phyloP scores from a whole-genome alignment of 179 eudicot species.

The Beta macrorhiza region DNA sequence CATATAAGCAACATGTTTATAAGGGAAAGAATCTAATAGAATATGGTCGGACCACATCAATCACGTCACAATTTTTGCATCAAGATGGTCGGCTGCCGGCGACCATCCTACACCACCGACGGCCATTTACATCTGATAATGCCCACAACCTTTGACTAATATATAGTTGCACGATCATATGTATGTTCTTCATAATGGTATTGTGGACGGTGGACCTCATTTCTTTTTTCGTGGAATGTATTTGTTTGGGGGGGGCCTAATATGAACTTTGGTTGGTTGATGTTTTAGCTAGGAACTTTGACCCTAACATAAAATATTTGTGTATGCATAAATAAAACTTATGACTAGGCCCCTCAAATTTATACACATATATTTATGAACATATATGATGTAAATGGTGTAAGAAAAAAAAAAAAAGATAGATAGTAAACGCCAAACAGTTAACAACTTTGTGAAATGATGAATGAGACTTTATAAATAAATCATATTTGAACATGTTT shows the following conservation, averaged over 20 bases:
- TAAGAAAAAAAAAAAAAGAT: too few species aligned
- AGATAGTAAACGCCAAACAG: not conserved
- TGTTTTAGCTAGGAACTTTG: not conserved
- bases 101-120: not conserved
- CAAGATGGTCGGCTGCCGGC: not conserved
- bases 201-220: not conserved
- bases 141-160: not conserved
- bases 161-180: not conserved
- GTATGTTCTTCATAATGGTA: not conserved
- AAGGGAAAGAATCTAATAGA: too few species aligned
- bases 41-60: too few species aligned
- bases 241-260: not conserved
- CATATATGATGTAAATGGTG: not conserved
- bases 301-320: not conserved
- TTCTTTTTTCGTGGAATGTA: not conserved
- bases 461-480: too few species aligned
- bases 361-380: not conserved
- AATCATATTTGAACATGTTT: too few species aligned
- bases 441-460: too few species aligned
- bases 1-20: too few species aligned
- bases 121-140: not conserved
- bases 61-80: not conserved
- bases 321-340: not conserved
- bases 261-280: not conserved
- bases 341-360: not conserved